Evolutionary conservation across 164 flowering plant species (phyloP).

Genomic region (Aristolochia contorta): DNA sequence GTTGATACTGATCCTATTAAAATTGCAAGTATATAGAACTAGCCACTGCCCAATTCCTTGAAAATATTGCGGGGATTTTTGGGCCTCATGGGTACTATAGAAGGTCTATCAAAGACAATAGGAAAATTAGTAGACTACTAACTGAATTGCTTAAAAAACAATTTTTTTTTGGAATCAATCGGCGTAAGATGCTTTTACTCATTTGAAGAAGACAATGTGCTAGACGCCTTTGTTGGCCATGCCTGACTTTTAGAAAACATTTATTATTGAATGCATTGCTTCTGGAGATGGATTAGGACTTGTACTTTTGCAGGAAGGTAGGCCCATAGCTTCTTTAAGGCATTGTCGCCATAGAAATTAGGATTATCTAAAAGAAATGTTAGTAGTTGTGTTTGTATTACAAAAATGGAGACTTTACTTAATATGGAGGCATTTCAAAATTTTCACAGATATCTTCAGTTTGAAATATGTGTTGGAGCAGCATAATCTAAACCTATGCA

Average conservation of each 20-base stretch:
- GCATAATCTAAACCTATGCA: neutral
- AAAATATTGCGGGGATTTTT: neutral
- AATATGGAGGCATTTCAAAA: neutral
- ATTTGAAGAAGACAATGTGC: too few relatives aligned
- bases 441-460: neutral
- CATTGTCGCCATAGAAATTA: neutral
- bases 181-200: neutral
- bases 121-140: neutral
- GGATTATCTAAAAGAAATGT: neutral
- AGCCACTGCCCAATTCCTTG: neutral
- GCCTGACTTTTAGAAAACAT: too few relatives aligned
- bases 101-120: too few relatives aligned
- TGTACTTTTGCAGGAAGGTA: neutral
- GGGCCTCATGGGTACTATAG: neutral
- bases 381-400: neutral
- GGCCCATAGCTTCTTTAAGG: neutral
- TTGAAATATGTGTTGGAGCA: neutral
- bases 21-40: neutral
- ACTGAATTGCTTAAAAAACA: neutral
- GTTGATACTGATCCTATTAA: neutral
- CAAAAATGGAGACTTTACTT: neutral
- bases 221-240: too few relatives aligned
- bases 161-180: neutral
- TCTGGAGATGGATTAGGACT: neutral
- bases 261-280: too few relatives aligned